phyloP scores from a whole-genome alignment of 768 basidiomycete genomes.

The Leucosporidium yakuticum region DNA sequence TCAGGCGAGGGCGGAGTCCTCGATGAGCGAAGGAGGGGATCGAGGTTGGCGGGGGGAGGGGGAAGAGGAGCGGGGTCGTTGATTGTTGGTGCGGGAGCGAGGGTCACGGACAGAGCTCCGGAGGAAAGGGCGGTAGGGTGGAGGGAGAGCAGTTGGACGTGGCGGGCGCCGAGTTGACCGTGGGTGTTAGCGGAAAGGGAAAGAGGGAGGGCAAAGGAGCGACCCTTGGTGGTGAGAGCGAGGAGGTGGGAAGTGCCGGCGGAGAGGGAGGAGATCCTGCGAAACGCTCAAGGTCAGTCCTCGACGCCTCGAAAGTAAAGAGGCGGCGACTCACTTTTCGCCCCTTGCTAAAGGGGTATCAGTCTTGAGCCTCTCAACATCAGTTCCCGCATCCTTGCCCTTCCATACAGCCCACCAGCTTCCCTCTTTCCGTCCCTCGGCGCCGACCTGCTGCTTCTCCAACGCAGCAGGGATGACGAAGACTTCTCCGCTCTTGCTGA shows the following conservation, averaged over 20 bases:
- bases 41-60: constrained; percentile 57
- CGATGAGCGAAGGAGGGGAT: constrained; percentile 44
- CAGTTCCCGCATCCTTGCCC: constrained; percentile 53
- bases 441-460: constrained; percentile 48
- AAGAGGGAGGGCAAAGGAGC: constrained; percentile 71
- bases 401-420: constrained; percentile 51
- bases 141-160: constrained; percentile 49
- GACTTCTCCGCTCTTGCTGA: constrained; percentile 69
- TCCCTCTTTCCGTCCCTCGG: constrained; percentile 39
- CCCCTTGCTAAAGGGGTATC: constrained; percentile 55
- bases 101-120: constrained; percentile 35
- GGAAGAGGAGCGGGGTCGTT: constrained; percentile 41
- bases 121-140: constrained; percentile 16
- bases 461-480: constrained; percentile 60
- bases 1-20: constrained; percentile 47
- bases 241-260: constrained; percentile 58
- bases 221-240: constrained; percentile 53
- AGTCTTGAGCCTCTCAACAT: constrained; percentile 57
- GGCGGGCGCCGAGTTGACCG: constrained; percentile 76
- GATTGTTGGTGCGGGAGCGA: constrained; percentile 25
- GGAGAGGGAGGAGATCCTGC: constrained; percentile 65
- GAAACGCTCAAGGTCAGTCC: neutral
- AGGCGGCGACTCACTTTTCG: constrained; percentile 54
- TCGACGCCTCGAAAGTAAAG: neutral
- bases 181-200: constrained; percentile 67